Evolutionary conservation across 495 filamentous ascomycete species (phyloP).

Genomic region (Podospora anserina): DNA sequence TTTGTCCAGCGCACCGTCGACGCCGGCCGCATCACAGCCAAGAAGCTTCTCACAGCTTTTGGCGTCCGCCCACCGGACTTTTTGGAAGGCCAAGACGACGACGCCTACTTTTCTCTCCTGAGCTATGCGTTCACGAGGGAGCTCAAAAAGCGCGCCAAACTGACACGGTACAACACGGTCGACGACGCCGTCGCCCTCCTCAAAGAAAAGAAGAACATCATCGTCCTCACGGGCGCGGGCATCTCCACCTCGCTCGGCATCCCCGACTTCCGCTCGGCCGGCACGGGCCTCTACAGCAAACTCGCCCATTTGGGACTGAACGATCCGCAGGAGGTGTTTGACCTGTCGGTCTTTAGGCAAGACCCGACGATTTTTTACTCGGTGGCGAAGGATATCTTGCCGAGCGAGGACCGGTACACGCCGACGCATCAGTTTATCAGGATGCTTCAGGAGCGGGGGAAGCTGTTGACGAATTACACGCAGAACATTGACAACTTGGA

Average conservation of each 20-base stretch:
- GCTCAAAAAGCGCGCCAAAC: slow-evolving; percentile 74
- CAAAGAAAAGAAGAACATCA: slow-evolving; percentile 71
- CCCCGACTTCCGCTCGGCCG: slow-evolving; percentile 83
- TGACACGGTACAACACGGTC: slow-evolving; percentile 76
- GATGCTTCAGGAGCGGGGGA: slow-evolving; percentile 86
- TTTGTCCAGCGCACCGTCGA: slow-evolving; percentile 74
- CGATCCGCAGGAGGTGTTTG: slow-evolving; percentile 93
- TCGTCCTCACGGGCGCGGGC: slow-evolving; percentile 91
- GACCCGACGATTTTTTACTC: slow-evolving; percentile 91
- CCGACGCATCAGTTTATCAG: slow-evolving; percentile 94
- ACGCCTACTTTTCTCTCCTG: slow-evolving; percentile 70
- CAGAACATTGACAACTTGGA: slow-evolving; percentile 99
- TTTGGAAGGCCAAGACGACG: slow-evolving; percentile 69
- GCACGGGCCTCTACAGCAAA: slow-evolving; percentile 82
- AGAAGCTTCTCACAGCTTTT: slow-evolving; percentile 90
- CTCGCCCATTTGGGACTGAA: slow-evolving; percentile 65
- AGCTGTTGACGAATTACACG: slow-evolving; percentile 93
- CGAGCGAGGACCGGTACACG: slow-evolving; percentile 65
- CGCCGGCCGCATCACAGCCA: slow-evolving; percentile 63
- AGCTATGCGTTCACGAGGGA: slow-evolving; percentile 78
- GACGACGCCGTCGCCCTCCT: slow-evolving; percentile 83
- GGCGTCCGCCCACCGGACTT: slow-evolving; percentile 73
- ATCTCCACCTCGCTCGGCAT: slow-evolving; percentile 89
- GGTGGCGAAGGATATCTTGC: slow-evolving; percentile 86
- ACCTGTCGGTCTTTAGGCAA: slow-evolving; percentile 78